A percentile compares a stretch with the other conserved stretches of the same genome.
These are phyloP conservation scores for Tylopilus vinaceipallidus DNA, from an alignment of 768 basidiomycete species.

Conservation along the genomic window DNA sequence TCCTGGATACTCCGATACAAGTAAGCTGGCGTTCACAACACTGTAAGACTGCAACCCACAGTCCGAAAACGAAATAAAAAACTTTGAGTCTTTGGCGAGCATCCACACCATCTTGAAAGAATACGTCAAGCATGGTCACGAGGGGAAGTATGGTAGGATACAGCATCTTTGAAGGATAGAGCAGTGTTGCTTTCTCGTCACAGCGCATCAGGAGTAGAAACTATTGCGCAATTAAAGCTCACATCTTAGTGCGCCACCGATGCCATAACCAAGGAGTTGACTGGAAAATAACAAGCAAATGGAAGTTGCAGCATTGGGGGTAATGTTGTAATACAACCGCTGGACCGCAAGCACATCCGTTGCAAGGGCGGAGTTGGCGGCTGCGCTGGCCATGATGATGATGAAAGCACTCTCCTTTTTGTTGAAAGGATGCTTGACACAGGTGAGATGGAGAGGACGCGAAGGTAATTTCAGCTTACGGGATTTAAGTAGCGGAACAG, in stretches of 20 bases:
- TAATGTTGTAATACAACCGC: constrained; percentile 51
- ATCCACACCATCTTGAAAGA: constrained; percentile 41
- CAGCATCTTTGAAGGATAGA: constrained; percentile 49
- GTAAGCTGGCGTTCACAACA: neutral
- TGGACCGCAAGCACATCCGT: constrained; percentile 57
- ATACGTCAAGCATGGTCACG: constrained; percentile 28
- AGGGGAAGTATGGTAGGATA: constrained; percentile 33
- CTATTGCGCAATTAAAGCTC: constrained; percentile 4
- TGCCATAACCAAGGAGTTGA: constrained; percentile 48
- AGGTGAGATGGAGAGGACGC: neutral
- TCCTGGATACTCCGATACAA: constrained; percentile 25
- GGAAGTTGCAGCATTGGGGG: constrained; percentile 43
- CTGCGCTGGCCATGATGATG: constrained; percentile 55
- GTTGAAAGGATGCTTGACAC: constrained; percentile 49
- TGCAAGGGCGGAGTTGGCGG: constrained; percentile 50
- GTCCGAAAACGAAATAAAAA: constrained; percentile 24
- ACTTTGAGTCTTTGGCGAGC: constrained; percentile 41
- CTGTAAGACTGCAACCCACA: constrained; percentile 26
- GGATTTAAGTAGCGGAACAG: constrained; percentile 52
- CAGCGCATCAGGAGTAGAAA: neutral
- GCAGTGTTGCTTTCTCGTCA: constrained; percentile 18
- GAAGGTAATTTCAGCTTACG: constrained; percentile 10
- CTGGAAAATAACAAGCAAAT: constrained; percentile 42
- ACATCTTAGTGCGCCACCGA: constrained; percentile 54
- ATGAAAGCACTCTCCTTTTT: constrained; percentile 60